phyloP scores from a whole-genome alignment of 352 stramenopile species.

The Hyaloperonospora brassicae region DNA sequence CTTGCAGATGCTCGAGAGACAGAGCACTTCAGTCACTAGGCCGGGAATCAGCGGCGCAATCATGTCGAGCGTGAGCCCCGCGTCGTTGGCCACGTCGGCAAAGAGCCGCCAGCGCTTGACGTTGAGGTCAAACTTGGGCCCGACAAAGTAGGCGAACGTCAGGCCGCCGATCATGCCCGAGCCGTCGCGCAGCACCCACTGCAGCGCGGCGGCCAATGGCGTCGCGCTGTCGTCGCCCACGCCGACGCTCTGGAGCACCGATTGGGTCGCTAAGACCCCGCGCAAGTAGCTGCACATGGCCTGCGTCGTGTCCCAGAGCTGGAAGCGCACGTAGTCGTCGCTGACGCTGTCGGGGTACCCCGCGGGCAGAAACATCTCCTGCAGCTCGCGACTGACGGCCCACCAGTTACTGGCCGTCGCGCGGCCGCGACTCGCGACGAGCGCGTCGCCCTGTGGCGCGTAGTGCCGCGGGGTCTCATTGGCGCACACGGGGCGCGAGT shows the following conservation, averaged over 20 bases:
- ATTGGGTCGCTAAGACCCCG: constrained; percentile 89
- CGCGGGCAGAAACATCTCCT: constrained; percentile 81
- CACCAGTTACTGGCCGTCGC: constrained; percentile 19
- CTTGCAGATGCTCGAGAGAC: constrained; percentile 88
- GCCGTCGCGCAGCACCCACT: constrained; percentile 71
- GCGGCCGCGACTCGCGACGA: constrained; percentile 15
- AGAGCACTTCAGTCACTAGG: constrained; percentile 64
- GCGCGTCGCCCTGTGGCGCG: constrained; percentile 32
- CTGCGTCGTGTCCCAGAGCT: constrained; percentile 93
- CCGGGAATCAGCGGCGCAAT: constrained; percentile 61
- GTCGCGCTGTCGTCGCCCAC: constrained; percentile 85
- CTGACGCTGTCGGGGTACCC: constrained; percentile 82
- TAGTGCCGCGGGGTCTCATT: constrained; percentile 42
- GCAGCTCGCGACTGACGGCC: constrained; percentile 44
- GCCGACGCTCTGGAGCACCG: constrained; percentile 88
- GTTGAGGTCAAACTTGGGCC: constrained; percentile 89
- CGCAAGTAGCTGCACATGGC: constrained; percentile 92
- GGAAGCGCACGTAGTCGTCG: constrained; percentile 91
- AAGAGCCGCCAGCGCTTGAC: constrained; percentile 95
- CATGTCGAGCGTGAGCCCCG: constrained; percentile 89
- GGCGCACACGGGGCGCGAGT: constrained; percentile 48
- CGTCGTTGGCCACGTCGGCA: constrained; percentile 94
- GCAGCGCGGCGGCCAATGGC: constrained; percentile 59
- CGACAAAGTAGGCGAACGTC: constrained; percentile 89
- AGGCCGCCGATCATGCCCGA: constrained; percentile 88